These are phyloP conservation scores for Aspergillus leporis DNA, from an alignment of 495 filamentous ascomycete genomes.

Conservation along the genomic window DNA sequence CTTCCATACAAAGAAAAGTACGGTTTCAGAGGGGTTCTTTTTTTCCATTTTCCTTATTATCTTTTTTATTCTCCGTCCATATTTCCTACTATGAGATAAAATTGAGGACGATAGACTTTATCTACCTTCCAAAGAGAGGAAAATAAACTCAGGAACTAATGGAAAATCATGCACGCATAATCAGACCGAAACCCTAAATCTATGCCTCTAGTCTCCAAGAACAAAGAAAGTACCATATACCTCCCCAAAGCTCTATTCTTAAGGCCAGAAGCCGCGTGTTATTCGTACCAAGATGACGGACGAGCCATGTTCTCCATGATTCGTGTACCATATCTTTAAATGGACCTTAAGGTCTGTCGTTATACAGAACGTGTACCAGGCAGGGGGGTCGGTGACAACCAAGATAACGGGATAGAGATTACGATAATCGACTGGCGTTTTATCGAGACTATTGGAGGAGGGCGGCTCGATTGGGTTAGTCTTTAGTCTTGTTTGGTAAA, in stretches of 20 bases:
- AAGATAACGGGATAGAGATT: not conserved
- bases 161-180: too few species aligned
- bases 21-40: conserved; percentile 30
- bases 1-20: conserved; percentile 35
- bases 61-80: not conserved
- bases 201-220: not conserved
- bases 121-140: not conserved
- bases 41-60: conserved; percentile 5
- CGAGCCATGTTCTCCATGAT: not conserved
- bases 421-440: too few species aligned
- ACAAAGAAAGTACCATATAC: not conserved
- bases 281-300: not conserved
- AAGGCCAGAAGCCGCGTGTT: not conserved
- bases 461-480: too few species aligned
- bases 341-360: not conserved
- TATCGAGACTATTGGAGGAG: too few species aligned
- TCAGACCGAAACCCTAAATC: not conserved
- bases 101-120: not conserved
- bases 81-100: not conserved
- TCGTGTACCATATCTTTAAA: not conserved
- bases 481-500: too few species aligned
- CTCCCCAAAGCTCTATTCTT: too few species aligned
- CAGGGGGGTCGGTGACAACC: not conserved
- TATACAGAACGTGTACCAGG: not conserved
- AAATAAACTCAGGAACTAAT: not conserved